Evolutionary conservation across 73 alveolate genomes (phyloP).

Genomic region (Paramecium tetraurelia): DNA sequence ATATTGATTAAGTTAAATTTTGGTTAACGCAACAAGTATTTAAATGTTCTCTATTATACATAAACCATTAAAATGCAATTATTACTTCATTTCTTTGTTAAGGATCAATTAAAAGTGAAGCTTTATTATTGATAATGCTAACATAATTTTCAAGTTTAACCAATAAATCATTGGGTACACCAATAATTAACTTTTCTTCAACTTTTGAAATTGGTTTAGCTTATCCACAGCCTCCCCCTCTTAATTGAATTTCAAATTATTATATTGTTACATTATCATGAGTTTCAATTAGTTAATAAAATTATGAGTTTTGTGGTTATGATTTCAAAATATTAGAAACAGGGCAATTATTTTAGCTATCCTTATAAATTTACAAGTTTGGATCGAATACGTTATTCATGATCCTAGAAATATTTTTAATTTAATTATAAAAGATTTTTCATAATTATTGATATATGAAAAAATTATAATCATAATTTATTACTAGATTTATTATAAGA

Average conservation of each 20-base stretch:
- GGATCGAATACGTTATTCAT: background rate
- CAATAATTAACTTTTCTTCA: background rate
- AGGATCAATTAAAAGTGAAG: background rate
- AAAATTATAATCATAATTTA: no score
- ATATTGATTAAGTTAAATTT: background rate
- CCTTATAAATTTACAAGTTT: background rate
- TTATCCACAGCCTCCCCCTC: background rate
- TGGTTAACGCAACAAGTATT: background rate
- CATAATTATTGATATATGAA: no score
- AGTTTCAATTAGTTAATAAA: background rate
- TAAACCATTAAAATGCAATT: background rate
- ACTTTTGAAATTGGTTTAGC: background rate
- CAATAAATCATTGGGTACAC: background rate
- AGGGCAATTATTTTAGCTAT: background rate
- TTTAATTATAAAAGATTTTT: background rate
- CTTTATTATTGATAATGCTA: background rate
- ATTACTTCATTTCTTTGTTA: background rate
- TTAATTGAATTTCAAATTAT: background rate
- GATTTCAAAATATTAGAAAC: background rate
- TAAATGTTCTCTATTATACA: background rate
- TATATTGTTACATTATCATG: background rate
- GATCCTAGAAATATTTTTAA: background rate
- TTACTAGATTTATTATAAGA: no score
- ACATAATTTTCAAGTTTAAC: background rate
- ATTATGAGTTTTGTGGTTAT: background rate